Base-by-base conservation (phyloP, 768 basidiomycete genomes). In the Phlegmacium glaucopus region DNA sequence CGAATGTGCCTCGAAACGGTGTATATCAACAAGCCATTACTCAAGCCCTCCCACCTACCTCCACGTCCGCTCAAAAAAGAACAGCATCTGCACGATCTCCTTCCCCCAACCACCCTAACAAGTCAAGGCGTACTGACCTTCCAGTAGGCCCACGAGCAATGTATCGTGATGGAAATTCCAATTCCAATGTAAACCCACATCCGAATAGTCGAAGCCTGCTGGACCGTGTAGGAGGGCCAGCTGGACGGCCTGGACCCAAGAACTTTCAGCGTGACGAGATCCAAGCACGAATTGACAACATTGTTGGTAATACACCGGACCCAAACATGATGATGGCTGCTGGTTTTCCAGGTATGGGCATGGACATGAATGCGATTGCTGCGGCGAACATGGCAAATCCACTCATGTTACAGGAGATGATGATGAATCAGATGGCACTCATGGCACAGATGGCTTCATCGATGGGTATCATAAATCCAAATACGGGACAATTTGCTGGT, bases 361-460 rank as follows among this genome's bases (percentile, higher is more conserved):
- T 86, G 78, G 83, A 90, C 61, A 84, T 86, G 79, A 75, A 71
- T 47, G 71, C 75, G 7, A 72, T 82, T 70, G 75, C 68, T 37
- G 72, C 62, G 22, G 61, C 73, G 30, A 72, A 67, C 47, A 79
- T 79, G 71, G 67, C 76, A 39, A 90, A 84, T 56, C 84, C 87
- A 34, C 54, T 89, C 50, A 68, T 86, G 66, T 66, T 94, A 55
- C 92, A 93, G 65, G 91, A 91, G 62, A 85, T 94, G 78, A 84
- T 94, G 82, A 84, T 89, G 79, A 88, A 79, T 64, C 87, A 93
- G 62, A 90, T 91, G 87, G 86, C 90, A 22, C 75, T 94, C 59
- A 94, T 94, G 93, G 83, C 87, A 46, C 91, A 94, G 68, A 89
- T 95, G 83, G 88, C 89, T 35, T 76, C 82, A 26, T 83, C 81